Percentiles rank a stretch among this genome's conserved stretches.
These are phyloP conservation scores for Sideroxylon spinosum DNA, from an alignment of 179 eudicot species.

Conservation along the genomic window DNA sequence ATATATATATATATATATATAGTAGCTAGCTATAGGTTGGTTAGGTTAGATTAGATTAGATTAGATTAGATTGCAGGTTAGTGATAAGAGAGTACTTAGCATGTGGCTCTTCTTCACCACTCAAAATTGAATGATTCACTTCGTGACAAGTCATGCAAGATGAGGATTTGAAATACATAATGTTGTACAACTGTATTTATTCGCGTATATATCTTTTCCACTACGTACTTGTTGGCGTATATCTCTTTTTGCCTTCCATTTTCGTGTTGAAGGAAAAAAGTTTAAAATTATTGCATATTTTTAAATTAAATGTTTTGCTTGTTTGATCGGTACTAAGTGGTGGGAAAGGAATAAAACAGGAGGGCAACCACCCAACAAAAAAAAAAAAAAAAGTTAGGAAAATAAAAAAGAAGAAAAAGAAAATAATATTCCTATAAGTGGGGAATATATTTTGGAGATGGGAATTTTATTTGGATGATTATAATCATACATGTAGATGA, in stretches of 20 bases:
- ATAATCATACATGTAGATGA: not conserved
- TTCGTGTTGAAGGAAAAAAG: not conserved
- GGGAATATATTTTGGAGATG: conserved; percentile 16
- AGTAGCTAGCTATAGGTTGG: no score
- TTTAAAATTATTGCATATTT: not conserved
- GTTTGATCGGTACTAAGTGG: not conserved
- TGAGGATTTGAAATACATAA: not conserved
- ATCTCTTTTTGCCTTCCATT: not conserved
- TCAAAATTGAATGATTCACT: not conserved
- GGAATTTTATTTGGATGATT: conserved; percentile 7
- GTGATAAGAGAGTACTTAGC: not conserved
- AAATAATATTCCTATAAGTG: not conserved
- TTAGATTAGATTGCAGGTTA: not conserved
- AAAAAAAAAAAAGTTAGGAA: not conserved
- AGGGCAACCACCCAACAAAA: not conserved
- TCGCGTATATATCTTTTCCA: not conserved
- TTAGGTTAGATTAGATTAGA: not conserved
- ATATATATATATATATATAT: no score
- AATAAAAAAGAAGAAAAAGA: not conserved
- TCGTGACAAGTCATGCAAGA: not conserved
- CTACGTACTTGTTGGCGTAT: no score
- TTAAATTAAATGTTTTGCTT: not conserved
- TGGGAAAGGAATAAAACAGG: conserved; percentile 13
- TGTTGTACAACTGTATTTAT: conserved; percentile 1
- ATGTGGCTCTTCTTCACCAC: not conserved